Evolutionary conservation across 805 yeast genomes (phyloP), one percentile per base, ranked within the genome.

Genomic region (Cyberlindnera maritima): DNA sequence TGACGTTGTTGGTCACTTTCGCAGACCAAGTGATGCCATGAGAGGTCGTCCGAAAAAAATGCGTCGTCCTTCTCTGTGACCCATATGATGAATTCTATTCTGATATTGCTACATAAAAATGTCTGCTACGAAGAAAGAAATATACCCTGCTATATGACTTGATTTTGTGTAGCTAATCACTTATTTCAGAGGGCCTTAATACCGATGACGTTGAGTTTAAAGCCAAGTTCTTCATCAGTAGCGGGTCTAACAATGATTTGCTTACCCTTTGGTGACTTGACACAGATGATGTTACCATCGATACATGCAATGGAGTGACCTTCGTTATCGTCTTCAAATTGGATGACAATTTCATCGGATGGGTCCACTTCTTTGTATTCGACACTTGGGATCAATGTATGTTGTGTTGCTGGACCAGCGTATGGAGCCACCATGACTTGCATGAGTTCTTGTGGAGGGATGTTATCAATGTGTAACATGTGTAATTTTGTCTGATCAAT

Each of bases 221-320:
- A 53, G 4, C 40, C 44, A 11, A 47, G 13, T 1, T 49, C 50
- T 17, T 39, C 41, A 2, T 46, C 44, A 2, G 41, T 20, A 14
- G 49, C 11, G 2, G 44, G 19, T 7, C 18, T 39, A 20, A 58
- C 34, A 7, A 29, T 48, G 20, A 61, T 37, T 11, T 47, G 23
- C 46, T 61, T 60, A 3, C 54, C 58, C 39, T 47, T 44, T 32
- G 63, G 59, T 4, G 56, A 34, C 11, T 44, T 36, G 5, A 61
- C 39, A 10, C 26, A 36, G 7, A 59, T 32, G 10, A 42, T 34
- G 4, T 33, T 28, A 21, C 65, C 65, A 50, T 61, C 65, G 26
- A 59, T 53, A 43, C 61, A 56, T 2, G 53, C 15, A 4, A 46
- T 32, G 3, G 57, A 33, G 17, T 54, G 52, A 13, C 35, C 44